Evolutionary conservation across 495 filamentous ascomycete species (phyloP), one percentile per base, ranked within the genome.

Genomic region (Massariosphaeria phaeospora): DNA sequence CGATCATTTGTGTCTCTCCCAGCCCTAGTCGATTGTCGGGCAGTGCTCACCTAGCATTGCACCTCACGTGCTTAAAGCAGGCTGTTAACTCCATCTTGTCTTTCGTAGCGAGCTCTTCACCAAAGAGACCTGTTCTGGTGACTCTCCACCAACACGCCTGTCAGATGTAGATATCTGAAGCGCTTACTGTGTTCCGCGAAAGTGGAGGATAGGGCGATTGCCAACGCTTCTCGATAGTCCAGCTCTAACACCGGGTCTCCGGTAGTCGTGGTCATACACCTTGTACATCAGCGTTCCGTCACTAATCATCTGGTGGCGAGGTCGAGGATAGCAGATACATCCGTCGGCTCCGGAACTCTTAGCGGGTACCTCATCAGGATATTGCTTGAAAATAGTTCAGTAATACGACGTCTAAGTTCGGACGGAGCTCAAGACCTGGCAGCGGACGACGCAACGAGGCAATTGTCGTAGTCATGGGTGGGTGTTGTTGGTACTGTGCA

Each of bases 1-100:
- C 26, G 20, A 55, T 43, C 24, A 49, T 57, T 47, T 55, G 51
- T 29, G 48, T 51, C 18, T 58, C 52, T 12, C 41, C 48, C 43
- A 38, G 30, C 13, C 52, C 49, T 46, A 52, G 26, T 4, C 15
- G 12, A 2, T 15, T 17, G 10, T 13, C 35, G 10, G 29, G 29
- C 8, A 31, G 39, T 3, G 12, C 20, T 26, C 6, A 3, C 12
- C 9, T 21, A 40, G 18, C 17, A 40, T 2, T 21, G n/a, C 5
- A 38, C 35, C 18, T 17, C 34, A 13, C 34, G 34, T 12, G 18
- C 34, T 12, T n/a, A 36, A 12, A 44, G 17, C 13, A 44, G 25
- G 41, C 17, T 12, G 20, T 12, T 21, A 23, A 44, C 50, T 31
- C 20, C 33, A 15, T 20, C 36, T 34, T 2, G 46, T 13, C 18